Evolutionary conservation across 257 asterid genomes (phyloP).

Genomic region (Salvia splendens): DNA sequence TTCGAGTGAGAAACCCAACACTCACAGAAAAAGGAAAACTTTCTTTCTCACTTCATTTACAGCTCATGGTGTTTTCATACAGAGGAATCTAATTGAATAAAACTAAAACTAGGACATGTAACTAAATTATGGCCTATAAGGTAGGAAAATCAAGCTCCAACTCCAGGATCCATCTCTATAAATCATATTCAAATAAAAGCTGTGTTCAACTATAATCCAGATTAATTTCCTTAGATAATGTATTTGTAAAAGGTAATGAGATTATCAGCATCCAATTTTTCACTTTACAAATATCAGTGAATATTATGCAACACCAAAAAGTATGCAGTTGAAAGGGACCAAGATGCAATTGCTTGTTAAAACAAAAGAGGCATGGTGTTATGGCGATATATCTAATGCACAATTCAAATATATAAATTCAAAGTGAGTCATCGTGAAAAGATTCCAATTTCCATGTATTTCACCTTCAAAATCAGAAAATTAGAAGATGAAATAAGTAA

Average conservation of each 20-base stretch:
- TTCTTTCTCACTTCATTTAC: constrained; percentile 16
- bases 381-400: neutral
- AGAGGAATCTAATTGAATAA: neutral
- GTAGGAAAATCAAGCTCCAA: too few relatives aligned
- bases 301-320: too few relatives aligned
- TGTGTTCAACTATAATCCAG: too few relatives aligned
- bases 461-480: constrained; percentile 10
- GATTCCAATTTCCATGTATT: constrained; percentile 7
- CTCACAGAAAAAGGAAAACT: neutral
- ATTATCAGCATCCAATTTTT: too few relatives aligned
- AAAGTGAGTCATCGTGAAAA: neutral
- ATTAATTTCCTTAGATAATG: too few relatives aligned
- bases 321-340: neutral
- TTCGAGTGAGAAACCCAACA: neutral
- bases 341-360: constrained; percentile 4
- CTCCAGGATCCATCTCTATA: neutral
- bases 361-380: neutral
- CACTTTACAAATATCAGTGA: too few relatives aligned
- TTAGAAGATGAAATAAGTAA: neutral
- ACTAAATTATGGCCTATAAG: neutral
- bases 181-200: too few relatives aligned
- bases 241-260: too few relatives aligned
- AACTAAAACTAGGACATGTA: neutral
- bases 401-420: neutral
- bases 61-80: neutral